phyloP scores from a whole-genome alignment of 306 rosid genomes.

The Quercus glauca region DNA sequence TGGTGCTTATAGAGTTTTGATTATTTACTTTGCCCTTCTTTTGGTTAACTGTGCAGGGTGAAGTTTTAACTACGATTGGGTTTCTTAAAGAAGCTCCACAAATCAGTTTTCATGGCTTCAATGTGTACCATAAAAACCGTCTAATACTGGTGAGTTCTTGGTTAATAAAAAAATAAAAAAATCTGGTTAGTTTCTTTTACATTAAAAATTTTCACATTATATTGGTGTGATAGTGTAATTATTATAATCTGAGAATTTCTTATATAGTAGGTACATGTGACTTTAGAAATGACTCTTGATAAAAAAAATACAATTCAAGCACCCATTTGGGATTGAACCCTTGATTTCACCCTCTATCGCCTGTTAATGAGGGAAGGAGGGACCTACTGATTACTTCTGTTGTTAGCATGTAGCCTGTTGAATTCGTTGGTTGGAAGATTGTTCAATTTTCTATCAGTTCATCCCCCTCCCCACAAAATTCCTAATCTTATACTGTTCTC shows the following conservation, averaged over 20 bases:
- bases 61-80: constrained; percentile 75
- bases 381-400: too few relatives aligned
- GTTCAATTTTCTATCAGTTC: background rate
- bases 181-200: background rate
- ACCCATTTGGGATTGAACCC: background rate
- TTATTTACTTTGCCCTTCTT: constrained; percentile 2
- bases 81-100: constrained; percentile 89
- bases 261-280: background rate
- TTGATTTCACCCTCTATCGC: background rate
- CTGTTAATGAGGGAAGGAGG: background rate
- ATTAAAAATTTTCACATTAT: background rate
- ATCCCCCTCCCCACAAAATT: background rate
- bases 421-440: background rate
- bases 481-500: background rate
- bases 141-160: constrained; percentile 63
- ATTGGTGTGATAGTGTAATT: background rate
- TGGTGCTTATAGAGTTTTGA: background rate
- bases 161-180: background rate
- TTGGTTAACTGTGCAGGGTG: constrained; percentile 43
- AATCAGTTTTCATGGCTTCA: constrained; percentile 75
- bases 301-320: background rate
- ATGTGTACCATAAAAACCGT: constrained; percentile 90
- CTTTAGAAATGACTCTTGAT: background rate
- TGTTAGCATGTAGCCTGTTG: background rate
- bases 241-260: background rate